Conservation (phyloP, 768 basidiomycete species). For the Trametes gibbosa region DNA sequence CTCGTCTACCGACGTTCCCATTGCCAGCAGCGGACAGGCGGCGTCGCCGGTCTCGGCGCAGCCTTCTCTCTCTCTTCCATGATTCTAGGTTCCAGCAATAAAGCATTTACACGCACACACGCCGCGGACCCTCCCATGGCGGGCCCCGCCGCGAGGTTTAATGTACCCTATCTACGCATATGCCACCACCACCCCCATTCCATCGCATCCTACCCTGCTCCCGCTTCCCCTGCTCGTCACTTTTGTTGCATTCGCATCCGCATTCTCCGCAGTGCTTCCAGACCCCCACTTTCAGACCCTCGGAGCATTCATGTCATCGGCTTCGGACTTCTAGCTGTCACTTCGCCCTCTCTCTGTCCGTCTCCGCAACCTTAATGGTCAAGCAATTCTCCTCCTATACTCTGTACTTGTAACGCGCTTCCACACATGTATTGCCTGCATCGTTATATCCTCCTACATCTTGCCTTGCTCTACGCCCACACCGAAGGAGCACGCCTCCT, state of each 20-base stretch:
- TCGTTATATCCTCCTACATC: not conserved
- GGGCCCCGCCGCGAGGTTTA: conserved; percentile 15
- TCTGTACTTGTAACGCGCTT: conserved; percentile 1
- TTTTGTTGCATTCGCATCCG: not conserved
- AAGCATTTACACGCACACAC: not conserved
- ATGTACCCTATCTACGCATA: conserved; percentile 16
- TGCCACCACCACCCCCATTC: conserved; percentile 1
- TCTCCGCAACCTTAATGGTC: not conserved
- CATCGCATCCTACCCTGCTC: not conserved
- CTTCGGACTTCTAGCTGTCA: not conserved
- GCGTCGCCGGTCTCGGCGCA: conserved; percentile 9
- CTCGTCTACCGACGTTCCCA: not conserved
- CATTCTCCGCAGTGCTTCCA: not conserved
- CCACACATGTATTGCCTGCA: not conserved
- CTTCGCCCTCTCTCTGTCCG: not conserved
- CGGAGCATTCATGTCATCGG: conserved; percentile 1
- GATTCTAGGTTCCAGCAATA: not conserved
- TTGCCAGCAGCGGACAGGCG: not conserved
- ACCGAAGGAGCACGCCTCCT: not conserved
- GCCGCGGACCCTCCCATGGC: conserved; percentile 1
- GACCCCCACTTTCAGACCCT: not conserved
- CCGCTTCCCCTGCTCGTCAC: not conserved
- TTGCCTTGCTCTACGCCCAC: not conserved
- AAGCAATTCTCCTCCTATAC: not conserved
- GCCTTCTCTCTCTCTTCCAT: not conserved